Evolutionary conservation across 352 stramenopile species (phyloP).

Genomic region (Phytophthora ohioensis): DNA sequence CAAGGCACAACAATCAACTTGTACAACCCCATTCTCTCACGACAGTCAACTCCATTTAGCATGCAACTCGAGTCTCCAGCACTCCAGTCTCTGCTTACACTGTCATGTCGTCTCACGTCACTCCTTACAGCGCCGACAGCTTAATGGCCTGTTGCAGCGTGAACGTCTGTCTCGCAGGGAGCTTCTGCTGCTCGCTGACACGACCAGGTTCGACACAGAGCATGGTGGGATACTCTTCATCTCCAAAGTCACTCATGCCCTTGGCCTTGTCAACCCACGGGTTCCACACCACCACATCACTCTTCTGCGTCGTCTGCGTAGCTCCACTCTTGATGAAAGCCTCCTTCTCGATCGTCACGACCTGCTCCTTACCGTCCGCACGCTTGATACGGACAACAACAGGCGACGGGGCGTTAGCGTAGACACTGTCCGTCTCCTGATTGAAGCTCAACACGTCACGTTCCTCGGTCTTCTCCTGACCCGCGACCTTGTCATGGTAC

Average conservation of each 20-base stretch:
- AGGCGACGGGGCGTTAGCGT: slow-evolving; percentile 71
- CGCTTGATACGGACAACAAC: slow-evolving; percentile 77
- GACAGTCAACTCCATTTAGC: slow-evolving; percentile 31
- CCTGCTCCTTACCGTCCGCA: slow-evolving; percentile 52
- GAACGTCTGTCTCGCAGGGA: slow-evolving; percentile 62
- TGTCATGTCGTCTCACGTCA: neutral
- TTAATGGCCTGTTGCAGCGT: slow-evolving; percentile 77
- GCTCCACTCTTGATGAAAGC: slow-evolving; percentile 63
- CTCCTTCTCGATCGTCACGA: slow-evolving; percentile 81
- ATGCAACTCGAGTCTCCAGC: slow-evolving; percentile 9
- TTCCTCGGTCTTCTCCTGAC: slow-evolving; percentile 62
- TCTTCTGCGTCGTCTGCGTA: slow-evolving; percentile 42
- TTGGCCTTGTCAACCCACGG: slow-evolving; percentile 94
- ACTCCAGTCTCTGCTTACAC: neutral
- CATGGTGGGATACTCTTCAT: slow-evolving; percentile 96
- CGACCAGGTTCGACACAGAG: slow-evolving; percentile 96
- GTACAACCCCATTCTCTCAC: slow-evolving; percentile 15
- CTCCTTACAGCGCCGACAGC: slow-evolving; percentile 56
- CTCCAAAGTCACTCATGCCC: slow-evolving; percentile 94
- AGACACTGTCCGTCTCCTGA: slow-evolving; percentile 91
- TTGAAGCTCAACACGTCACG: slow-evolving; percentile 70
- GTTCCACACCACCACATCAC: slow-evolving; percentile 95
- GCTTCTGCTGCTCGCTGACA: slow-evolving; percentile 74
- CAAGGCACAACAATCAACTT: neutral
- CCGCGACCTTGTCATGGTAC: slow-evolving; percentile 92